Evolutionary conservation across 1,284 basidiomycete genomes (phyloP), one percentile per base, ranked within the genome.

Genomic region (Anthracocystis panici-leucophaei): DNA sequence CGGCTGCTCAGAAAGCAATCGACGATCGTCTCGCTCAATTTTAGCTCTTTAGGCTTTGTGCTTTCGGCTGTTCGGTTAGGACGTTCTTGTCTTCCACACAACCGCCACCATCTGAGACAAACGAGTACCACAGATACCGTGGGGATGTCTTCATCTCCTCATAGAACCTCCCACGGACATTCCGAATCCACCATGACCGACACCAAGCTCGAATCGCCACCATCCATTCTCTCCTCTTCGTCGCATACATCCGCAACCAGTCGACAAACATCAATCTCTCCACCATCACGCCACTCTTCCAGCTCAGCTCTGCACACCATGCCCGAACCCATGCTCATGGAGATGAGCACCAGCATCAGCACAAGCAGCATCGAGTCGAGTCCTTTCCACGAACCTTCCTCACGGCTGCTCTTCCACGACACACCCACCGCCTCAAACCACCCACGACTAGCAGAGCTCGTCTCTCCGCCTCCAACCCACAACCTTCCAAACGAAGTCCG

Each of bases 391-490:
- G 50, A 57, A 20, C 65, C 71, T 0, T 65, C 71, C 7, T 74
- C 65, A 29, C 64, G 65, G 48, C 65, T 58, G 11, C 58, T 74
- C 21, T 74, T 74, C 29, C 65, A 74, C 40, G 58, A 74, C 42
- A 65, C 63, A 2, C 63, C 69, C 27, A 65, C 65, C n/a, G 38
- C 65, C 12, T 45, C 65, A 0, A 45, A 57, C 10, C 29, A 42
- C 12, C 20, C 53, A 6, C 31, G 42, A 2, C 8, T 38, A 1
- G 42, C 45, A 6, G 44, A 45, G 9, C 57, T 65, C 16, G 61
- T 69, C 58, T 68, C 71, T 0, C 62, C 71, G 6, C 23, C 45
- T 0, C 33, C 70, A 3, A 27, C 63, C 12, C 21, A 9, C 50
- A 18, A 21, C 14, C n/a, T 53, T 40, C 57, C 35, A 2, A 21